Evolutionary conservation across 2,329 filamentous ascomycete genomes (phyloP).

Genomic region (Fusarium nematophilum): DNA sequence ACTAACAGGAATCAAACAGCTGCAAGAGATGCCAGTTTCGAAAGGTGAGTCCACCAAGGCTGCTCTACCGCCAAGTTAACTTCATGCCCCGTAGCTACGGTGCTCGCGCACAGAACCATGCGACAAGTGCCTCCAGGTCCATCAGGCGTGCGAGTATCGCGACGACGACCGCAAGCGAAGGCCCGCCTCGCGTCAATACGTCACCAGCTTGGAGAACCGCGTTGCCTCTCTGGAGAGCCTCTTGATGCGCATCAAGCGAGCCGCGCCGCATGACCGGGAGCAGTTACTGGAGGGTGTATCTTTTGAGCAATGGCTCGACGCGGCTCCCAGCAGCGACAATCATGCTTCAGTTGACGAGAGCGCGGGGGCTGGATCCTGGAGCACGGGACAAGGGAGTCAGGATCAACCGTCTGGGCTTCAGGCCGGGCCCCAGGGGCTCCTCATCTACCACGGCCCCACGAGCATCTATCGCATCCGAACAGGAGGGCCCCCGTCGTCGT

Average conservation of each 20-base stretch:
- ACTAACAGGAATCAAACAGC: no score
- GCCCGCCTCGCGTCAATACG: not conserved
- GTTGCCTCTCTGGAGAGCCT: not conserved
- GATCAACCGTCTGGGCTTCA: not conserved
- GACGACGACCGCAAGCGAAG: not conserved
- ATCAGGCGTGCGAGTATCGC: not conserved
- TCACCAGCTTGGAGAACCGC: not conserved
- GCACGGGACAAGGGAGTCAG: no score
- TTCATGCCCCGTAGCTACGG: not conserved
- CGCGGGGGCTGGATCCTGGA: no score
- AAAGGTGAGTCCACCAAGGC: not conserved
- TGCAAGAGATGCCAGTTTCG: constrained; percentile 1
- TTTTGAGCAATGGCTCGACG: constrained; percentile 1
- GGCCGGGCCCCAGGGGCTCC: not conserved
- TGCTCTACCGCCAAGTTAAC: not conserved
- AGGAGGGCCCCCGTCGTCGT: no score
- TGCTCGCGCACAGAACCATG: not conserved
- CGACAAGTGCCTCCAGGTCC: not conserved
- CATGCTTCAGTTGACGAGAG: no score
- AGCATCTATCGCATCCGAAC: not conserved
- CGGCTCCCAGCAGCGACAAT: not conserved
- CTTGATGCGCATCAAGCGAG: not conserved
- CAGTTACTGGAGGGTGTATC: not conserved
- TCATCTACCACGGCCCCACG: not conserved
- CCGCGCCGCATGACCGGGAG: not conserved